Conservation (phyloP, 345 rosid species). For the Citrus reticulata region DNA sequence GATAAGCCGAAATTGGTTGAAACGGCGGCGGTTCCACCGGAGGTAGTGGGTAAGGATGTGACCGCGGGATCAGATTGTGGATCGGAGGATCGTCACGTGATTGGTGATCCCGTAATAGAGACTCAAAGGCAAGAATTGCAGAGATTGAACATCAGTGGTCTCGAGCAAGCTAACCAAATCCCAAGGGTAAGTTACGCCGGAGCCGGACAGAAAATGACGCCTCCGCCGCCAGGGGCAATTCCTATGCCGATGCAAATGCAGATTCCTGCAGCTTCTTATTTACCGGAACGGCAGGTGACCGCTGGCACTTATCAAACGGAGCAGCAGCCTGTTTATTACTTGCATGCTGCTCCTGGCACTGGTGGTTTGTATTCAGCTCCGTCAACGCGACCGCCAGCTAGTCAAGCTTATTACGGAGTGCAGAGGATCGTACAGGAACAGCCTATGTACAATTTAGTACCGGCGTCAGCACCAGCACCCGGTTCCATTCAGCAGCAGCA, state of each 20-base stretch:
- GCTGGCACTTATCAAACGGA: slow-evolving; percentile 25
- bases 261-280: slow-evolving; percentile 27
- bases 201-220: slow-evolving; percentile 22
- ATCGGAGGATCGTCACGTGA: slow-evolving; percentile 38
- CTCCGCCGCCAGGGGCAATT: slow-evolving; percentile 15
- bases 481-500: slow-evolving; percentile 16
- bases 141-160: slow-evolving; percentile 32
- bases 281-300: slow-evolving; percentile 35
- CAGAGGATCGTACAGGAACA: slow-evolving; percentile 44
- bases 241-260: slow-evolving; percentile 36
- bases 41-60: slow-evolving; percentile 24
- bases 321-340: slow-evolving; percentile 45
- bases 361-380: slow-evolving; percentile 29
- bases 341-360: slow-evolving; percentile 2
- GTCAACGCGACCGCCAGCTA: slow-evolving; percentile 26
- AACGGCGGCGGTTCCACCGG: slow-evolving; percentile 24
- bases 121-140: slow-evolving; percentile 44
- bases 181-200: slow-evolving; percentile 6
- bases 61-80: slow-evolving; percentile 43
- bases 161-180: slow-evolving; percentile 23
- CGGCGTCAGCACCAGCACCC: slow-evolving; percentile 12
- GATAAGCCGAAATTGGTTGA: slow-evolving; percentile 39
- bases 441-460: slow-evolving; percentile 28
- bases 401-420: slow-evolving; percentile 42
- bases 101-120: slow-evolving; percentile 26